These are phyloP conservation scores for Hamamelis virginiana DNA, from an alignment of 164 flowering plant genomes.

Conservation along the genomic window DNA sequence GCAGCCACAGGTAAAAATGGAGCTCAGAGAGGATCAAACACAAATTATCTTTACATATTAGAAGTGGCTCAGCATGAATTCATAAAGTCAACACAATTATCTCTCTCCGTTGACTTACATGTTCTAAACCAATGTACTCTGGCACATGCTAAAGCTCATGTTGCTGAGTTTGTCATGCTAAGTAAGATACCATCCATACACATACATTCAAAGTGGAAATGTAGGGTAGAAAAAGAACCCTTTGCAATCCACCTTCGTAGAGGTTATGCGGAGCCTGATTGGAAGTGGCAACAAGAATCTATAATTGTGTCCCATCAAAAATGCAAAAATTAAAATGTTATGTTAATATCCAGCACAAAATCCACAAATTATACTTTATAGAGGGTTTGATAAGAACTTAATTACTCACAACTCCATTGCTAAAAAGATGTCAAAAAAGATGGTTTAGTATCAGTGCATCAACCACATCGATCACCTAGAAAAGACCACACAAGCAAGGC, in stretches of 20 bases:
- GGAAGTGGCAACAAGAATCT: too few relatives aligned
- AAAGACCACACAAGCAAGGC: constrained; percentile 7
- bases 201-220: constrained; percentile 85
- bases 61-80: not conserved
- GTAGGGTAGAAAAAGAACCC: constrained; percentile 95
- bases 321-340: too few relatives aligned
- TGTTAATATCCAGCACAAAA: constrained; percentile 7
- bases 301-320: constrained; percentile 23
- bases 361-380: not conserved
- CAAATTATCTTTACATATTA: not conserved
- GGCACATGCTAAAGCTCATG: not conserved
- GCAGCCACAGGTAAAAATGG: too few relatives aligned
- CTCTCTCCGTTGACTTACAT: too few relatives aligned
- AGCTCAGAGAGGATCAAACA: not conserved
- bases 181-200: too few relatives aligned
- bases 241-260: constrained; percentile 93
- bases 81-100: not conserved
- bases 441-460: constrained; percentile 95
- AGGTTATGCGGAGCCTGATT: constrained; percentile 97
- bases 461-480: constrained; percentile 94
- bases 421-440: constrained; percentile 74
- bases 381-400: not conserved
- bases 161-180: too few relatives aligned
- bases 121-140: not conserved
- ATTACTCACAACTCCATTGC: constrained; percentile 78